Conservation (phyloP, 371 early-diverging fungal species). For the Mucor irregularis region DNA sequence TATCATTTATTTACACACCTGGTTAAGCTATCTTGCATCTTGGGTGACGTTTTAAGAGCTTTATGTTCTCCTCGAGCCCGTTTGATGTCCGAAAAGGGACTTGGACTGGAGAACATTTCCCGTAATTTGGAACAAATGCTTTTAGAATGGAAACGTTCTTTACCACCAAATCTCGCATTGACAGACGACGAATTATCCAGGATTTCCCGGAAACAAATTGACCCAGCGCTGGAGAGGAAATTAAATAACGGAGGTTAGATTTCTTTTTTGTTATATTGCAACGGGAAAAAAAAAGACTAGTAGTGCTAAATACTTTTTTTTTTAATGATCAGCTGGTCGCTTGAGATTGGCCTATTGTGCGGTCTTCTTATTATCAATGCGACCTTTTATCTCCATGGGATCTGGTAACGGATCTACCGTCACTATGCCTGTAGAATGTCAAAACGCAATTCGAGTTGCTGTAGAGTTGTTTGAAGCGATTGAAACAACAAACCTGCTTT, state of each 20-base stretch:
- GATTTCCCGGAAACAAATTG: slow-evolving; percentile 14
- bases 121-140: slow-evolving; percentile 23
- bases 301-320: background rate
- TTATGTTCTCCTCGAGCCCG: slow-evolving; percentile 39
- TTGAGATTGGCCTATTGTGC: slow-evolving; percentile 25
- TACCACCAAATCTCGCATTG: slow-evolving; percentile 24
- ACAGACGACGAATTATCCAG: slow-evolving; percentile 18
- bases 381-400: slow-evolving; percentile 28
- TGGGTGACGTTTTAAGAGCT: slow-evolving; percentile 34
- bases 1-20: slow-evolving; percentile 21
- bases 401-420: slow-evolving; percentile 3
- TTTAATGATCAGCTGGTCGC: slow-evolving; percentile 25
- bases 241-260: slow-evolving; percentile 32
- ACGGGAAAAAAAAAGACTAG: background rate
- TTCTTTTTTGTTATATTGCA: no score
- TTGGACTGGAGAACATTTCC: slow-evolving; percentile 25
- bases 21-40: slow-evolving; percentile 32
- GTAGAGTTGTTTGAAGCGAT: slow-evolving; percentile 25
- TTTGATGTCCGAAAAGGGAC: slow-evolving; percentile 20
- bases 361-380: slow-evolving; percentile 21
- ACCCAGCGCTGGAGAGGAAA: slow-evolving; percentile 18
- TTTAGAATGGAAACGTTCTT: slow-evolving; percentile 25
- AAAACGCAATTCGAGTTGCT: slow-evolving; percentile 13
- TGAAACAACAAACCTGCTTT: slow-evolving; percentile 14
- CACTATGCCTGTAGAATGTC: slow-evolving; percentile 23